Evolutionary conservation across 2,329 filamentous ascomycete species (phyloP), one percentile per base, ranked within the genome.

Genomic region (Colletotrichum orbiculare): DNA sequence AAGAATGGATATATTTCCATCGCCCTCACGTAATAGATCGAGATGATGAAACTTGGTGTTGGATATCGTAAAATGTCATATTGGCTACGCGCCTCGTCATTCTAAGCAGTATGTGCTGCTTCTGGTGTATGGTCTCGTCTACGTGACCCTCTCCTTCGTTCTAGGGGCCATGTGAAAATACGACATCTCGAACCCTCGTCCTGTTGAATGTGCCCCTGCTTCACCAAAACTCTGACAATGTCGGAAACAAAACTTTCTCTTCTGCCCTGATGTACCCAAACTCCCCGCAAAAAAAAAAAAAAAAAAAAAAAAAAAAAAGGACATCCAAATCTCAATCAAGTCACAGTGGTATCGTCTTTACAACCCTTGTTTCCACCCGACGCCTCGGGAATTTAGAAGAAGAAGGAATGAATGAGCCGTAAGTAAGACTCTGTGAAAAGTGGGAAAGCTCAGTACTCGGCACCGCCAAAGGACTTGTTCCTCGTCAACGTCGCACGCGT

Each of bases 401-500:
- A 57, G 63, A 57, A n/a, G 63, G 63, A 56, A 53, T 43, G 13
- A 46, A 17, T 10, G 25, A 25, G 13, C 6, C 10, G 15, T 17
- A n/a, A 46, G 25, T 8, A 3, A n/a, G 12, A 15, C 25, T 25
- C 25, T 25, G 4, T 25, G 11, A 13, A 45, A 8, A 12, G 8
- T 8, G 6, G 12, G n/a, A 45, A 12, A n/a, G 35, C 42, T 33
- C 71, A 82, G 66, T 83, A 83, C 72, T 85, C 83, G 25, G 78
- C 74, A 2, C 83, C 82, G 12, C 81, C 78, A 61, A 83, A 84
- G 68, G 83, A 85, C 73, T 79, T 79, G 69, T 78, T 83, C 70
- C 83, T 79, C 34, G 81, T 83, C 61, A 83, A 67, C 6, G 77
- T 78, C 10, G 83, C 83, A 58, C 79, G 76, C 56, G 82, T 79